A percentile compares a stretch with the other conserved stretches of the same genome.
Conservation (phyloP, 306 rosid genomes). For the Rubus idaeus region DNA sequence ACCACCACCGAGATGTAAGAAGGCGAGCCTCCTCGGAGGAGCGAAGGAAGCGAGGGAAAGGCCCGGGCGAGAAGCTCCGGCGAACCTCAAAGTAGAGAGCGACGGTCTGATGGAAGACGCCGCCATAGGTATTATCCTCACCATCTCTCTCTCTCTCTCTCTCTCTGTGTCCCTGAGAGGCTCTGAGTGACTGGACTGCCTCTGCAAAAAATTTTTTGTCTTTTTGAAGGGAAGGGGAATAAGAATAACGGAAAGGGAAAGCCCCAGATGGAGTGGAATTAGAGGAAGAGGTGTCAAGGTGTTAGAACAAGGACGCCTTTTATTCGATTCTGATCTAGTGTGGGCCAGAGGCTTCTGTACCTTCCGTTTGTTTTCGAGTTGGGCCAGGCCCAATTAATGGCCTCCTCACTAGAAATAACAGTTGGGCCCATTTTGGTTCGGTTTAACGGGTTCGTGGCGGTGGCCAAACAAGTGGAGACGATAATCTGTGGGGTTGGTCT, state of each 20-base stretch:
- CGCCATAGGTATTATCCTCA: slow-evolving; percentile 73
- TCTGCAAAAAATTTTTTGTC: not conserved
- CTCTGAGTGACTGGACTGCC: slow-evolving; percentile 4
- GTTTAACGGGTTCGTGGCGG: not conserved
- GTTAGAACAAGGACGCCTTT: not conserved
- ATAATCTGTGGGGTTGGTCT: not conserved
- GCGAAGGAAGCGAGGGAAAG: slow-evolving; percentile 44
- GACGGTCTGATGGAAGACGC: slow-evolving; percentile 78
- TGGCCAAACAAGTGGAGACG: not conserved
- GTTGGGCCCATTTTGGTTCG: no score
- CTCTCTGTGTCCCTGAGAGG: slow-evolving; percentile 18
- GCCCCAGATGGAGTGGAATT: slow-evolving; percentile 2
- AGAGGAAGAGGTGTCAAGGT: not conserved
- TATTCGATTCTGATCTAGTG: not conserved
- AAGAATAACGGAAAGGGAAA: not conserved
- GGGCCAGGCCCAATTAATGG: slow-evolving; percentile 3
- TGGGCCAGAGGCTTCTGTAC: no score
- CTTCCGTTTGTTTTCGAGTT: not conserved
- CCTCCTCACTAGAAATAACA: no score
- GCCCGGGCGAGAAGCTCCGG: slow-evolving; percentile 39
- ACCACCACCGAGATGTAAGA: slow-evolving; percentile 46
- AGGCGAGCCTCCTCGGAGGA: slow-evolving; percentile 46
- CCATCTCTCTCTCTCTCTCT: slow-evolving; percentile 36
- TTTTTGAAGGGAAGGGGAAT: not conserved
- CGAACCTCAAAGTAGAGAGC: slow-evolving; percentile 55